A percentile compares a stretch with the other conserved stretches of the same genome.
These are phyloP conservation scores for Colletotrichum somersetense DNA, from an alignment of 2,329 filamentous ascomycete genomes.

Conservation along the genomic window DNA sequence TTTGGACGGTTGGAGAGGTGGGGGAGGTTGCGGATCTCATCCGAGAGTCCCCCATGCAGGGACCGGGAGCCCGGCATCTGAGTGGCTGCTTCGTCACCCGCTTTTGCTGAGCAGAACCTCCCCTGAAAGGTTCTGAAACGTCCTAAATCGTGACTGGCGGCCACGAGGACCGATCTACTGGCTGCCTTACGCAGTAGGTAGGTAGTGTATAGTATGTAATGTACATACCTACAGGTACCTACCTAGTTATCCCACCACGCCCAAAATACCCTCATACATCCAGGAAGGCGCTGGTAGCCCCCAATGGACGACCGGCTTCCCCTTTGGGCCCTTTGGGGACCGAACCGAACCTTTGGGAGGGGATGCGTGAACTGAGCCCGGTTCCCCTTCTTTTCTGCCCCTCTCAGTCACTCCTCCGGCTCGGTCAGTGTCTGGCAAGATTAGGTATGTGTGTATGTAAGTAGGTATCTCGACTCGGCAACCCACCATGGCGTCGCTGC, in stretches of 20 bases:
- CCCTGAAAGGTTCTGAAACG: slow-evolving; percentile 39
- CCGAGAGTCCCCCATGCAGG: slow-evolving; percentile 31
- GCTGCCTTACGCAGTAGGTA: neutral
- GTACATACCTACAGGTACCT: too few relatives aligned
- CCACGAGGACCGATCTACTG: neutral
- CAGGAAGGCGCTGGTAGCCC: slow-evolving; percentile 4
- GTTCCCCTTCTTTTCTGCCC: neutral
- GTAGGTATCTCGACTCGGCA: neutral
- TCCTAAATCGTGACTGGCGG: slow-evolving; percentile 40
- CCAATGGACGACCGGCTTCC: slow-evolving; percentile 33
- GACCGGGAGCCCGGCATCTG: slow-evolving; percentile 6
- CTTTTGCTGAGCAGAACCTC: slow-evolving; percentile 14
- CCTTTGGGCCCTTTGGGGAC: slow-evolving; percentile 29
- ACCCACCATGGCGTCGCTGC: neutral
- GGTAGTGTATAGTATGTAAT: too few relatives aligned
- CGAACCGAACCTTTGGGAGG: neutral
- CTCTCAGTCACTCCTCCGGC: neutral
- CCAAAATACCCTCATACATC: neutral
- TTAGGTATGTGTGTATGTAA: too few relatives aligned
- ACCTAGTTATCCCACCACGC: neutral
- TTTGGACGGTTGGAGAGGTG: neutral
- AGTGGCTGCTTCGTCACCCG: slow-evolving; percentile 34
- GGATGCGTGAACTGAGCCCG: slow-evolving; percentile 17
- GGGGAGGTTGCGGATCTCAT: slow-evolving; percentile 35
- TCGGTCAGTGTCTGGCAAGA: neutral